These are phyloP conservation scores for Phytophthora rubi DNA, from an alignment of 352 stramenopile species.

Conservation along the genomic window DNA sequence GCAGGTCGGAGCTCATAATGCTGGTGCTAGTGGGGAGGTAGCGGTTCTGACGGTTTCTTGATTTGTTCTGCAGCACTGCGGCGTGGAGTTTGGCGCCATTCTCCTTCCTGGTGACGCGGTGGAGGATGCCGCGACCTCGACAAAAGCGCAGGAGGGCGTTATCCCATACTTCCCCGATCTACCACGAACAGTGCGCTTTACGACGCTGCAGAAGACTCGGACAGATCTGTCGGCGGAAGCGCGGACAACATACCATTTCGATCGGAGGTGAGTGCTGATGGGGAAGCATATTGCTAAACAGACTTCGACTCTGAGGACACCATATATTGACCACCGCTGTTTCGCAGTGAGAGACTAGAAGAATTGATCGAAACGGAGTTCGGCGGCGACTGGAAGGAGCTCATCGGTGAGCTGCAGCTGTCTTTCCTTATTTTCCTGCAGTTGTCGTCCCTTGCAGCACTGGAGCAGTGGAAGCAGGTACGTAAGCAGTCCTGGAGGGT, in stretches of 20 bases:
- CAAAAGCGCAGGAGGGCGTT: slow-evolving; percentile 34
- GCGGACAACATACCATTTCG: slow-evolving; percentile 81
- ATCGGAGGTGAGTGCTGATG: slow-evolving; percentile 58
- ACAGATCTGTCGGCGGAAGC: slow-evolving; percentile 48
- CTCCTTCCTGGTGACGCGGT: slow-evolving; percentile 71
- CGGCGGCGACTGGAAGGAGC: slow-evolving; percentile 63
- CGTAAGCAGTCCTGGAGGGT: background rate
- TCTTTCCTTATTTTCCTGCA: slow-evolving; percentile 94
- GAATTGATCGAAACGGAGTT: slow-evolving; percentile 51
- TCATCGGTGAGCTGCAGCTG: slow-evolving; percentile 95
- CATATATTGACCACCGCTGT: background rate
- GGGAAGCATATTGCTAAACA: background rate
- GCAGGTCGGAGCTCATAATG: slow-evolving; percentile 35
- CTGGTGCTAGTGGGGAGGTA: background rate
- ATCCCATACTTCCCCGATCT: slow-evolving; percentile 78
- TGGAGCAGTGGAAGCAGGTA: slow-evolving; percentile 95
- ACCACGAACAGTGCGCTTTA: slow-evolving; percentile 79
- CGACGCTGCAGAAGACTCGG: slow-evolving; percentile 47
- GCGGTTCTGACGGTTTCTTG: background rate
- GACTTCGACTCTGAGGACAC: background rate
- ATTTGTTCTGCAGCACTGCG: slow-evolving; percentile 53
- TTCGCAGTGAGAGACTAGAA: slow-evolving; percentile 53
- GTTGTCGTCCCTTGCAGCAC: slow-evolving; percentile 91
- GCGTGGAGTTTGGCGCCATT: slow-evolving; percentile 63
- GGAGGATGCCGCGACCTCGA: slow-evolving; percentile 45